Conservation (phyloP, 78 protist genomes). For the Dictyostelium brefeldianum region DNA sequence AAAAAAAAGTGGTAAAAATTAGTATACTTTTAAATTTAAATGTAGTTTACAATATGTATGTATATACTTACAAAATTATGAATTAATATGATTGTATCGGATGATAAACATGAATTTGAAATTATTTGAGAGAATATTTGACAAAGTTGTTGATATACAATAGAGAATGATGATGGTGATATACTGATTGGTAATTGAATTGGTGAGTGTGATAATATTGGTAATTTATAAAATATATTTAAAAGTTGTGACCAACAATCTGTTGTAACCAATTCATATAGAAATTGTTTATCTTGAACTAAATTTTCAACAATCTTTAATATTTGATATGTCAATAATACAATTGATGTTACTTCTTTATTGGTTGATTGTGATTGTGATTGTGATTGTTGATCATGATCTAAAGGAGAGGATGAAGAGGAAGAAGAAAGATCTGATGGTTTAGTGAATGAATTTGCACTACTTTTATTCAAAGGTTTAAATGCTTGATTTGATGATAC, state of each 20-base stretch:
- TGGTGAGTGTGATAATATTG: not conserved
- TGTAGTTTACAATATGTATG: not conserved
- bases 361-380: not conserved
- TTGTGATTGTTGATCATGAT: not conserved
- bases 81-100: slow-evolving; percentile 34
- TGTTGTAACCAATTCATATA: slow-evolving; percentile 30
- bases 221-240: not conserved
- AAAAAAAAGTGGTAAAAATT: not conserved
- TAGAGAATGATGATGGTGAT: slow-evolving; percentile 1
- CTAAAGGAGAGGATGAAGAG: not conserved
- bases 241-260: slow-evolving; percentile 15
- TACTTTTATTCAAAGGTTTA: not conserved
- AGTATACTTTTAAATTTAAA: not conserved
- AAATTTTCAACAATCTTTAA: slow-evolving; percentile 58
- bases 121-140: slow-evolving; percentile 60
- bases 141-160: slow-evolving; percentile 19
- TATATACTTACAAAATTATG: slow-evolving; percentile 35
- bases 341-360: slow-evolving; percentile 15
- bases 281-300: slow-evolving; percentile 10
- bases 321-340: slow-evolving; percentile 30
- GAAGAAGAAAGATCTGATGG: not conserved
- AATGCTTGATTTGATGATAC: not conserved
- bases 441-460: not conserved
- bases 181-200: not conserved
- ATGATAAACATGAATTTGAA: slow-evolving; percentile 55